Evolutionary conservation across 2,329 filamentous ascomycete species (phyloP).

Genomic region (Penicillium sp.): DNA sequence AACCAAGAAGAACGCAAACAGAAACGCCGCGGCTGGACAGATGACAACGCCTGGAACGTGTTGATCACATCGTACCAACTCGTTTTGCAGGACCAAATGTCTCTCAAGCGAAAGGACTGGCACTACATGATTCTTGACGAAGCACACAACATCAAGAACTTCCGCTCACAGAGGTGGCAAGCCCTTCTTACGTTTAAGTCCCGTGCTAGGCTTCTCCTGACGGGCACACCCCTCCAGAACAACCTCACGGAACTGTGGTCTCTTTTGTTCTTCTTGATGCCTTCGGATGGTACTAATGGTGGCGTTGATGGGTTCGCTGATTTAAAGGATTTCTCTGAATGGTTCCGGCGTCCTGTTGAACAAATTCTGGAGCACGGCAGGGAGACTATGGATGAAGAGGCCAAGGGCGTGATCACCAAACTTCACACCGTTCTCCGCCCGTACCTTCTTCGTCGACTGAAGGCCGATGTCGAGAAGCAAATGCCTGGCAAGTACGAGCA

Average conservation of each 20-base stretch:
- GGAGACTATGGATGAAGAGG: constrained; percentile 91
- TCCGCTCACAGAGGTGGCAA: constrained; percentile 96
- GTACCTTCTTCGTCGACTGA: constrained; percentile 84
- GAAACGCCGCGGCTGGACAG: constrained; percentile 90
- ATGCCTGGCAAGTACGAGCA: constrained; percentile 99
- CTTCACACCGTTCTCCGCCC: constrained; percentile 91
- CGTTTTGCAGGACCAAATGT: constrained; percentile 87
- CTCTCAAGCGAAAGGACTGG: constrained; percentile 90
- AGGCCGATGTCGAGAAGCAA: constrained; percentile 97
- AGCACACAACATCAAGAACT: constrained; percentile 99
- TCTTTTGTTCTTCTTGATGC: constrained; percentile 92
- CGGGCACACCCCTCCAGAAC: constrained; percentile 93
- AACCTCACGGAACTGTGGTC: constrained; percentile 98
- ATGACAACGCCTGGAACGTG: constrained; percentile 92
- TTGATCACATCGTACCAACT: constrained; percentile 98
- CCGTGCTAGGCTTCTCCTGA: constrained; percentile 78
- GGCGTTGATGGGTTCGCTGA: constrained; percentile 89
- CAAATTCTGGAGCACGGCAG: constrained; percentile 94
- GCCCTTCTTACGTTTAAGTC: constrained; percentile 92
- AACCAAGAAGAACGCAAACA: constrained; percentile 85
- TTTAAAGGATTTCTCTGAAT: constrained; percentile 91
- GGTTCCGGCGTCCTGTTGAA: constrained; percentile 91
- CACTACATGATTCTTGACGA: constrained; percentile 98
- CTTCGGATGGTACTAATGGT: constrained; percentile 69
- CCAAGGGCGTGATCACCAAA: constrained; percentile 85